Evolutionary conservation across 2,329 filamentous ascomycete species (phyloP), one percentile per base, ranked within the genome.

Genomic region (Microcyclospora tardicrescens): DNA sequence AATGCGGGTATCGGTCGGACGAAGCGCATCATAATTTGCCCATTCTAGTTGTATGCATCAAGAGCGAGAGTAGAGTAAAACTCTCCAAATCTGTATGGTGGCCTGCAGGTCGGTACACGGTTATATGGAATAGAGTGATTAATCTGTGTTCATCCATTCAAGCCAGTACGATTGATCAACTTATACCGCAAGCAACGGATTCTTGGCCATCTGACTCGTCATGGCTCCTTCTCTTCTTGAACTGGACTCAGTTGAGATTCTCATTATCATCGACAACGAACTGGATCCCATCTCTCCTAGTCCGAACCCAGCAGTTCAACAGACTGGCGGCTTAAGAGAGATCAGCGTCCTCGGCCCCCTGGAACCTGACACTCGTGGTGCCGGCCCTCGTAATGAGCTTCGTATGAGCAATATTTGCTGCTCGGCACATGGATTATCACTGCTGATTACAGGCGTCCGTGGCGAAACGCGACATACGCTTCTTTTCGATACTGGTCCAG

Each of bases 381-480:
- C 38, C 28, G 44, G 34, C n/a, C 42, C 41, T 10, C 37, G 39
- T 10, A 33, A 36, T 9, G 51, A 52, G 34, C 33, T 50, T 9
- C 42, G 43, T 5, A 54, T 54, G 52, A 46, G 51, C 35, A 40
- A 44, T n/a, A 52, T 54, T 27, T 54, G 52, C 44, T 54, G 52
- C 37, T 39, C 35, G 12, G 52, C 50, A 14, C 52, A 54, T 33
- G 52, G 52, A 5, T 43, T 54, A 11, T 53, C 52, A 3, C 43
- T 54, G 28, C 42, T 54, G 40, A 51, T 54, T 36, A 54, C 52
- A 11, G 52, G 46, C 13, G 37, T 43, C 24, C 37, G 42, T 33
- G 49, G 41, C 28, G 41, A 43, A 9, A 15, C 43, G 28, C 32
- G 38, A 15, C 50, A 43, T 16, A 53, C 50, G 2, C 46, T 54